Base-by-base conservation (phyloP, 371 early-diverging fungal species). In the Mucor ambiguus region DNA sequence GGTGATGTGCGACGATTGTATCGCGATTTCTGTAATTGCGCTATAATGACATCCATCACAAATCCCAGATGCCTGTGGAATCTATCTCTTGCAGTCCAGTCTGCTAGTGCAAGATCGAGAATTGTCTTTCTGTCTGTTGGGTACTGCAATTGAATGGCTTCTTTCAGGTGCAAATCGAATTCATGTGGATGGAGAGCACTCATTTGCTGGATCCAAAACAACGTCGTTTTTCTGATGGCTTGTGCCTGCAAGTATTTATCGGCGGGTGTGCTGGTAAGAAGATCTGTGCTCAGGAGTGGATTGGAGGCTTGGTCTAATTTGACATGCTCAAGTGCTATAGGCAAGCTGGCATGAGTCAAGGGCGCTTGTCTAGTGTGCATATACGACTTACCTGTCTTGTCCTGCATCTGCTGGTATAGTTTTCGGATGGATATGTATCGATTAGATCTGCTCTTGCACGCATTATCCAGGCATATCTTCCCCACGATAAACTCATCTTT, bases 1-100 rank as follows among this genome's bases (percentile, higher is more conserved):
- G 81, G 81, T 14, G 78, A 59, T 5, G 58, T 58, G 18, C 74
- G 74, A 4, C 55, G 61, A 33, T 78, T 72, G 49, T 81, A 81
- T 0, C 61, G 35, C 6, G 49, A 60, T 11, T 66, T 52, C n/a
- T 65, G 46, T 7, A 73, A 54, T 18, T 60, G 55, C 11, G 44
- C 18, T 1, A 55, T 16, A 10, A 80, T 22, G 2, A 69, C 56
- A n/a, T 78, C 68, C 3, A 76, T 18, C 10, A 81, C 71, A 1
- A 73, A 26, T 0, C 67, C 46, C 14, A 58, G 30, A 24, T 74
- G 76, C 5, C 68, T 32, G 52, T 64, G 55, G 52, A 67, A 77
- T 14, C 72, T 65, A 32, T 75, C 76, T 26, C 72, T 64, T 2
- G 67, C 64, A 2, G 74, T 69, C 81, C 81, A 81, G 29, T 73